A percentile compares a stretch with the other conserved stretches of the same genome.
These are phyloP conservation scores for Nemania sp. DNA, from an alignment of 2,329 filamentous ascomycete species.

Conservation along the genomic window DNA sequence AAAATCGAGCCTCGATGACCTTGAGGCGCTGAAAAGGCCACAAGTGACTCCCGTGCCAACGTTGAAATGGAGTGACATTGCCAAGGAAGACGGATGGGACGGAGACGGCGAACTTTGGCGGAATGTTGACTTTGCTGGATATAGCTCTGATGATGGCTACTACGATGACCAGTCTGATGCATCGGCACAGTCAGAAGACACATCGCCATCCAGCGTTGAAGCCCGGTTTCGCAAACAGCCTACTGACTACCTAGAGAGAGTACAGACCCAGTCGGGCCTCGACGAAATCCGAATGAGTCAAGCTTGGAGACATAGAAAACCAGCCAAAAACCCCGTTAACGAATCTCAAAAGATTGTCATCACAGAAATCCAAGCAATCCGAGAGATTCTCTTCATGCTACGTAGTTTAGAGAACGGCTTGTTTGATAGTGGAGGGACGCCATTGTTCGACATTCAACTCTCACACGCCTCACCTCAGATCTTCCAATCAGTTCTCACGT, in stretches of 20 bases:
- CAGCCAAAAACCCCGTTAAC: slow-evolving; percentile 49
- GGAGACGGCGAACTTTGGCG: slow-evolving; percentile 77
- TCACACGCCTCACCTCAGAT: slow-evolving; percentile 63
- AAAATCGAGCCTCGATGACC: slow-evolving; percentile 72
- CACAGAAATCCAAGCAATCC: slow-evolving; percentile 78
- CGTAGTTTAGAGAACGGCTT: slow-evolving; percentile 80
- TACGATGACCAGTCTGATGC: slow-evolving; percentile 54
- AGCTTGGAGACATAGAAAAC: slow-evolving; percentile 56
- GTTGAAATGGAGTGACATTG: slow-evolving; percentile 83
- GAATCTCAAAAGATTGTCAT: slow-evolving; percentile 60
- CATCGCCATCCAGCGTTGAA: slow-evolving; percentile 53
- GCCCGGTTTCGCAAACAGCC: slow-evolving; percentile 47
- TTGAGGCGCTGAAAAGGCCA: slow-evolving; percentile 66
- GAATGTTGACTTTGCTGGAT: slow-evolving; percentile 72
- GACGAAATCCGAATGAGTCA: slow-evolving; percentile 57
- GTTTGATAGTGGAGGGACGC: slow-evolving; percentile 64
- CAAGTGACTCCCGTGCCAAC: slow-evolving; percentile 58
- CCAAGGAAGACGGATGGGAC: slow-evolving; percentile 79
- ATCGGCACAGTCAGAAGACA: slow-evolving; percentile 52
- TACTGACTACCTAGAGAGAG: slow-evolving; percentile 54
- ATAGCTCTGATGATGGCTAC: slow-evolving; percentile 73
- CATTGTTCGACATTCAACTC: slow-evolving; percentile 59
- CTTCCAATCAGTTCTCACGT: slow-evolving; percentile 60
- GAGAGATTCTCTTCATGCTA: slow-evolving; percentile 88
- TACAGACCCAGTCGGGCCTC: slow-evolving; percentile 53